phyloP scores from a whole-genome alignment of 306 rosid species.

The Lotus japonicus region DNA sequence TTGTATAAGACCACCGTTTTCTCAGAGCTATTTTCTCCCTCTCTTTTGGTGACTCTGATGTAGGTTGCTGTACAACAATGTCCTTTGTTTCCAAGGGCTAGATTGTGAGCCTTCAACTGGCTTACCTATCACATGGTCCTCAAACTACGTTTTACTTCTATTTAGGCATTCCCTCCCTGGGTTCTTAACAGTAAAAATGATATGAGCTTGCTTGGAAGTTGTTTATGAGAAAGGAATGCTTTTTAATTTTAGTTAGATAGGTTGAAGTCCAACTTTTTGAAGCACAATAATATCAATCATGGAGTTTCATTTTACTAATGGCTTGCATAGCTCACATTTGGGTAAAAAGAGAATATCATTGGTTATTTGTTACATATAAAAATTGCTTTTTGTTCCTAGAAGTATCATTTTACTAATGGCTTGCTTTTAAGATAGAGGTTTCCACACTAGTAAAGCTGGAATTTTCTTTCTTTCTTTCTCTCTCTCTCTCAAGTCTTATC shows the following conservation, averaged over 20 bases:
- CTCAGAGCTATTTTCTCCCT: not conserved
- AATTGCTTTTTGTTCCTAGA: too few relatives aligned
- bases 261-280: not conserved
- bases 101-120: too few relatives aligned
- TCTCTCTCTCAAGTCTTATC: not conserved
- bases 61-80: not conserved
- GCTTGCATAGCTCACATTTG: not conserved
- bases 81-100: not conserved
- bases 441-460: not conserved
- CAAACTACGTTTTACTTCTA: not conserved
- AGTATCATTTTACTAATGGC: too few relatives aligned
- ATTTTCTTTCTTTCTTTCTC: not conserved
- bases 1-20: not conserved
- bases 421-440: too few relatives aligned
- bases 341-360: too few relatives aligned
- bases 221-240: not conserved
- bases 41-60: not conserved
- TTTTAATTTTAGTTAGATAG: not conserved
- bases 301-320: not conserved
- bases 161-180: not conserved
- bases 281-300: not conserved
- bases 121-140: not conserved
- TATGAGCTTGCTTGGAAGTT: not conserved
- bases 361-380: too few relatives aligned
- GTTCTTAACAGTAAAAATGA: not conserved